Base-by-base conservation (phyloP, 176 grass and related monocot genomes). In the Ananas comosus region DNA sequence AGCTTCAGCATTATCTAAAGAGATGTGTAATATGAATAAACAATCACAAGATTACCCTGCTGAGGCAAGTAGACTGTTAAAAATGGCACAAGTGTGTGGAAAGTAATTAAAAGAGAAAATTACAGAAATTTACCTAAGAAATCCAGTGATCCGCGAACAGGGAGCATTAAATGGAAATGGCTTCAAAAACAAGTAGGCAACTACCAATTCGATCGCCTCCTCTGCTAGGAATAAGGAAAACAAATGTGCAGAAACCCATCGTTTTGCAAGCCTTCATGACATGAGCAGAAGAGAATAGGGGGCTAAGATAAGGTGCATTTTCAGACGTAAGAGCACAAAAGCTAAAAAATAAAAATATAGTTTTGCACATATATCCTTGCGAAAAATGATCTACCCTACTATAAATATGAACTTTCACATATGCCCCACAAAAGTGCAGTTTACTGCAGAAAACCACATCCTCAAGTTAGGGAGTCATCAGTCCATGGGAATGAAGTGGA, bases 181-280 rank as follows among this genome's bases (percentile, higher is more conserved):
- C 70, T 87, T 99, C 77, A 93, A 88, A 87, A 93, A 99, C 70
- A 99, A 61, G 63, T 88, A 86, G 22, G 94, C 94, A 75, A 93
- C 89, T 50, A 99, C 48, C 75, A 99, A 86, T 80, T 99, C 94
- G 24, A 99, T 65, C 59, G 82, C 86, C 80, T 93, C 94, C 85
- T 99, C 89, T 70, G 82, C 81, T 56, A 99, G 78, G 72, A 80
- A 90, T 72, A 76, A 87, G 67, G 94, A 99, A 85, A 99, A 99
- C 56, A 99, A 71, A 83, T 99, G 94, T 80, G 94, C 79, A 53
- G 82, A 86, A 75, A 91, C 85, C 94, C 94, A 99, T 80, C 86
- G 84, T 87, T 93, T 93, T 18, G 89, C 94, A 69, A 99, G 71
- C 82, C 94, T 99, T 83, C 67, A 63, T 76, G 74, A 80, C 22